Conservation (phyloP, 139 green algal species). For the Auxenochlorella protothecoides region DNA sequence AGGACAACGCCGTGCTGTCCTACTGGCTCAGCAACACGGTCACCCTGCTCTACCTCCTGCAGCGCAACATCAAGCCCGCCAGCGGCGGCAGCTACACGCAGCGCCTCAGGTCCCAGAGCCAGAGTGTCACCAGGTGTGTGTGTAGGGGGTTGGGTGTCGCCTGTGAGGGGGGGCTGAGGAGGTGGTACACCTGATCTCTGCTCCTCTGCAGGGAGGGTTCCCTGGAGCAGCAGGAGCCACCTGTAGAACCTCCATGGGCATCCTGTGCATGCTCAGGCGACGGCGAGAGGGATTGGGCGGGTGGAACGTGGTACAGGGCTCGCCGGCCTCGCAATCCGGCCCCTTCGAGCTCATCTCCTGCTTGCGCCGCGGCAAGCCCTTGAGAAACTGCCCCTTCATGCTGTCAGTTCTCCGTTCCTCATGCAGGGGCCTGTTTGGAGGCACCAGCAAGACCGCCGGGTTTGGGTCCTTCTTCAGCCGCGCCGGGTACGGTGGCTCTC, state of each 20-base stretch:
- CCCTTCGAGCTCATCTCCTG: too few relatives aligned
- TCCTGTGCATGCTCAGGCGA: too few relatives aligned
- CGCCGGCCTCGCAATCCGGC: too few relatives aligned
- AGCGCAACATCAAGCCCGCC: slow-evolving; percentile 86
- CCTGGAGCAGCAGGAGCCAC: too few relatives aligned
- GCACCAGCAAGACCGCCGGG: slow-evolving; percentile 13
- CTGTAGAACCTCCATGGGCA: too few relatives aligned
- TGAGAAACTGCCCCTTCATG: background rate
- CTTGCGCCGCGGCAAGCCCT: too few relatives aligned
- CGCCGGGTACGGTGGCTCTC: slow-evolving; percentile 30
- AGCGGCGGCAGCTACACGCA: slow-evolving; percentile 30
- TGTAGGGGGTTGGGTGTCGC: background rate
- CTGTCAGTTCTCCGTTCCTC: background rate
- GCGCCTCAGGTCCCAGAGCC: slow-evolving; percentile 16
- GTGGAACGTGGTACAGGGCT: too few relatives aligned
- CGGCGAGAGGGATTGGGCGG: too few relatives aligned
- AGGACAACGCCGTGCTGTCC: slow-evolving; percentile 76
- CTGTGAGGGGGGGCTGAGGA: background rate
- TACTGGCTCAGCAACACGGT: slow-evolving; percentile 97
- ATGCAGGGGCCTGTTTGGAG: slow-evolving; percentile 33
- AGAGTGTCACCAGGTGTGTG: slow-evolving; percentile 9
- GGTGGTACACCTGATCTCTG: background rate
- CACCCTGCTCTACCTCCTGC: slow-evolving; percentile 90
- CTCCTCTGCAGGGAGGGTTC: too few relatives aligned
- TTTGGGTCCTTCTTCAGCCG: slow-evolving; percentile 45